These are phyloP conservation scores for Colletotrichum liaoningense DNA, from an alignment of 2,329 filamentous ascomycete genomes.

Conservation along the genomic window DNA sequence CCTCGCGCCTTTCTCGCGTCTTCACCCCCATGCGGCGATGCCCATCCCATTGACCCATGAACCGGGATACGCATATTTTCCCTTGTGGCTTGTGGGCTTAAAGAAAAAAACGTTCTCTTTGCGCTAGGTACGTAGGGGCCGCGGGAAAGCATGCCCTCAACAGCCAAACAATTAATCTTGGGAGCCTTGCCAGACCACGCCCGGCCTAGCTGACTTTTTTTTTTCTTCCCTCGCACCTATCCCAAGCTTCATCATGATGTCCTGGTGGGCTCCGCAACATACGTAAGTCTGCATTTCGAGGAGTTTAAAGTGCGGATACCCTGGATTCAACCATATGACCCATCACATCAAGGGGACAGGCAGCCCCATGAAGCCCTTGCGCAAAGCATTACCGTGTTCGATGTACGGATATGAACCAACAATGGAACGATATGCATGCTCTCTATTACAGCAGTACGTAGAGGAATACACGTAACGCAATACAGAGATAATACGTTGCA, in stretches of 20 bases:
- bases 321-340: slow-evolving; percentile 8
- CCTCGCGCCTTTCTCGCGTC: slow-evolving; percentile 26
- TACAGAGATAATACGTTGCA: not conserved
- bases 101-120: slow-evolving; percentile 2
- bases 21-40: slow-evolving; percentile 30
- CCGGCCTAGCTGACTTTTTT: not conserved
- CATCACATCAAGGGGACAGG: slow-evolving; percentile 14
- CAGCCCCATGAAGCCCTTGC: not conserved
- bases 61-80: slow-evolving; percentile 12
- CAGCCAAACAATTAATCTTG: slow-evolving; percentile 3
- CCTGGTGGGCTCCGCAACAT: slow-evolving; percentile 17
- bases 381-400: not conserved
- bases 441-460: not conserved
- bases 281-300: slow-evolving; percentile 25
- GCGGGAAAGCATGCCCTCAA: not conserved
- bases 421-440: not conserved
- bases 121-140: slow-evolving; percentile 7
- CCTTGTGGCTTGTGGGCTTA: not conserved
- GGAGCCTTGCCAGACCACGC: not conserved
- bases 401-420: not conserved
- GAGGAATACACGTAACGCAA: not conserved
- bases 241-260: slow-evolving; percentile 1
- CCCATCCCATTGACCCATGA: slow-evolving; percentile 17
- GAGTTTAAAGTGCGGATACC: slow-evolving; percentile 34
- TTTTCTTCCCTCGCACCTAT: not conserved